Percentiles rank a stretch among this genome's conserved stretches.
Conservation (phyloP, 768 basidiomycete genomes). For the Xerocomus potaroensis region DNA sequence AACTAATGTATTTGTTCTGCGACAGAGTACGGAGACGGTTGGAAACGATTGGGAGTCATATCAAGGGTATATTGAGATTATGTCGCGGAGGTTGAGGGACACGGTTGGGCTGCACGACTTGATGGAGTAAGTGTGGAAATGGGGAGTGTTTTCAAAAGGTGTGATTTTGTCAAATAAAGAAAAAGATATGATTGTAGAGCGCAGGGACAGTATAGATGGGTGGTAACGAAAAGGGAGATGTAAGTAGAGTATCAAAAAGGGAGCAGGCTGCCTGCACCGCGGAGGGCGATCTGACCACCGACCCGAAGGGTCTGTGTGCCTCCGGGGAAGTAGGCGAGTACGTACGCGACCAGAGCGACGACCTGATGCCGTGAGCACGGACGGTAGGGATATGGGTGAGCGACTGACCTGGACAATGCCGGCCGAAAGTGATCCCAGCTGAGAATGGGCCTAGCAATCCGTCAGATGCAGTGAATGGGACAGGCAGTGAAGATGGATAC, state of each 20-base stretch:
- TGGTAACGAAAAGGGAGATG: background rate
- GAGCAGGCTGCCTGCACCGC: slow-evolving; percentile 78
- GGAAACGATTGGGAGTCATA: slow-evolving; percentile 57
- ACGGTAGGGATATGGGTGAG: background rate
- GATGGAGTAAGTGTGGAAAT: slow-evolving; percentile 14
- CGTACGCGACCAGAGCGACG: slow-evolving; percentile 79
- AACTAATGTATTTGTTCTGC: slow-evolving; percentile 12
- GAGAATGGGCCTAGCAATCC: slow-evolving; percentile 63
- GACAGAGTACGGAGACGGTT: slow-evolving; percentile 41
- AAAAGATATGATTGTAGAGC: background rate
- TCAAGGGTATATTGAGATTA: slow-evolving; percentile 70
- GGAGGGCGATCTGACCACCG: slow-evolving; percentile 74
- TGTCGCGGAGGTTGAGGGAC: slow-evolving; percentile 67
- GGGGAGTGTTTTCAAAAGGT: no score
- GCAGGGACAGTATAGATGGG: slow-evolving; percentile 5
- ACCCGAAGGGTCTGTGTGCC: slow-evolving; percentile 77
- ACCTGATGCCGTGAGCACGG: slow-evolving; percentile 41
- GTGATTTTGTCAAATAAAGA: no score
- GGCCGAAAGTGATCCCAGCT: slow-evolving; percentile 78
- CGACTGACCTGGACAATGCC: slow-evolving; percentile 71
- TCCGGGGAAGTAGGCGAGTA: slow-evolving; percentile 94
- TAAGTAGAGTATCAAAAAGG: slow-evolving; percentile 50
- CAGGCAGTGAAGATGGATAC: slow-evolving; percentile 41
- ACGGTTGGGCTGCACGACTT: slow-evolving; percentile 53
- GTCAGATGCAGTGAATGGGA: background rate